Evolutionary conservation across 352 stramenopile species (phyloP), one percentile per base, ranked within the genome.

Genomic region (Phytopythium oedochilum): DNA sequence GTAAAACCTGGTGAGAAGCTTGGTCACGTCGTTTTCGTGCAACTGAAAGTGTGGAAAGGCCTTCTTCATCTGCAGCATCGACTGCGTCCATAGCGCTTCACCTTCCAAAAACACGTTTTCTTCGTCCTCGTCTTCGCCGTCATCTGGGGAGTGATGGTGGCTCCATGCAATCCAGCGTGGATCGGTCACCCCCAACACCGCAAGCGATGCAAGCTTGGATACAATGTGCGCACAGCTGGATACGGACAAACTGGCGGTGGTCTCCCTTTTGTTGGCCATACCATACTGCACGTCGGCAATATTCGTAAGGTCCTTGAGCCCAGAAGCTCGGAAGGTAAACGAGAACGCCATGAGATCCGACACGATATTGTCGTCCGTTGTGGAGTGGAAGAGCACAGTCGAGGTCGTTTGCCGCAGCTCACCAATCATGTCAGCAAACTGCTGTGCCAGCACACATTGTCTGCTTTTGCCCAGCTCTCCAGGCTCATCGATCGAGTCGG

Each of bases 281-380:
- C 17, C 31, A 4, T 34, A 43, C 29, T 53, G 47, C 29, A 11
- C 29, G 2, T 53, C 47, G 5, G 47, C 47, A 6, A 53, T 38
- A n/a, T 6, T 14, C 34, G 42, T 31, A 5, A 53, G 47, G 17
- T 53, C 47, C 11, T 32, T 53, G 3, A 53, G 12, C 4, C 47
- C 12, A 5, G 68, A 70, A 15, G 56, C 42, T 23, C 76, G 65
- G 5, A 80, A 57, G 25, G 88, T 68, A 25, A 90, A 91, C 6
- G 80, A 82, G 23, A 89, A 66, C 5, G 80, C 83, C 57, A 91
- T 83, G 28, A 90, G 56, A 55, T 91, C 83, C 1, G 78, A 86
- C 8, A 71, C 86, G 15, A 92, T 36, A 14, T 43, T 38, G 12
- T 38, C 34, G 20, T 53, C 25, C 22, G 43, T 31, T 4, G 47